Evolutionary conservation across 139 green algal genomes (phyloP).

Genomic region (Chlorella sorokiniana): DNA sequence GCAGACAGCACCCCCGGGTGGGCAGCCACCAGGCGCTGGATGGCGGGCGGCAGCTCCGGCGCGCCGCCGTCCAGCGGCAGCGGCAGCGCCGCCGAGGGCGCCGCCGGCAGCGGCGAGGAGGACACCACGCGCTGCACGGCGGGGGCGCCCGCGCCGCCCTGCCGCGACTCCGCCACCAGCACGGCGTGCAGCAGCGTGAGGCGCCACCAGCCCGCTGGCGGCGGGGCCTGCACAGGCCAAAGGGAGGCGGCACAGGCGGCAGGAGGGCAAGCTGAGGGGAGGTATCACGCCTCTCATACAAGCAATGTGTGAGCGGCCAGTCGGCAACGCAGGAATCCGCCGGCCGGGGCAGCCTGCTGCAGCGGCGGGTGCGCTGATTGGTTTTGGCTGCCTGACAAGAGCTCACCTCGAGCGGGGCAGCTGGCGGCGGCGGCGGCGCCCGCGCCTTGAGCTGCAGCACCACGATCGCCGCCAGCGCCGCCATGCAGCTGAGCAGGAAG

Average conservation of each 20-base stretch:
- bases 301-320: too few relatives aligned
- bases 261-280: too few relatives aligned
- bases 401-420: not conserved
- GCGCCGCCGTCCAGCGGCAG: not conserved
- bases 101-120: not conserved
- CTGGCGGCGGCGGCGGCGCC: not conserved
- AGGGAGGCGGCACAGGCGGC: not conserved
- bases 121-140: conserved; percentile 8
- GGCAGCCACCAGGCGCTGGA: conserved; percentile 7
- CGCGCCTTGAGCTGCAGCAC: conserved; percentile 9
- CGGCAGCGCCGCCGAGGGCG: not conserved
- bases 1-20: not conserved
- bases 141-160: not conserved
- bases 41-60: conserved; percentile 1
- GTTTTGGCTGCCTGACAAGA: too few relatives aligned
- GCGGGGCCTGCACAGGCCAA: too few relatives aligned
- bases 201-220: conserved; percentile 13
- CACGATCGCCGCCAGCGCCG: conserved; percentile 14
- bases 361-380: too few relatives aligned
- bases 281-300: too few relatives aligned
- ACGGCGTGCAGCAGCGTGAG: conserved; percentile 16
- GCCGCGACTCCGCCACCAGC: conserved; percentile 13
- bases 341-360: too few relatives aligned
- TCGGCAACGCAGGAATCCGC: too few relatives aligned
- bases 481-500: conserved; percentile 24